phyloP scores from a whole-genome alignment of 192 early-diverging fungal species.

The Chytriomyces sp. region DNA sequence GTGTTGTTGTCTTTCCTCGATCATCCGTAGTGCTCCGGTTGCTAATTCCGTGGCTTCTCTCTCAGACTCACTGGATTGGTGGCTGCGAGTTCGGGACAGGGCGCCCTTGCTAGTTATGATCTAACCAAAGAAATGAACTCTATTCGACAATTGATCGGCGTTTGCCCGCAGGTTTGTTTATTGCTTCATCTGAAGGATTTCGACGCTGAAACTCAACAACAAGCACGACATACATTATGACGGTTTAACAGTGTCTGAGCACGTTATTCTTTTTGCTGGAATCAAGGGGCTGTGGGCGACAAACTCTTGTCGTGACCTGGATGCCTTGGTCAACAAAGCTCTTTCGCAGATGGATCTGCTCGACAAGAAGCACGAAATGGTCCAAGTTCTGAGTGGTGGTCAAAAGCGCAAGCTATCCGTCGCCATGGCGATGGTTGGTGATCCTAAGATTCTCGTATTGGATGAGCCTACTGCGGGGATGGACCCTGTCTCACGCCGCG shows the following conservation, averaged over 20 bases:
- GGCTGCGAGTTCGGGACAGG: conserved; percentile 57
- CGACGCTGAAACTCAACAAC: neutral
- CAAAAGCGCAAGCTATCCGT: conserved; percentile 69
- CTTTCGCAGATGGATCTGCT: conserved; percentile 38
- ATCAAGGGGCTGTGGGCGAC: conserved; percentile 60
- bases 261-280: conserved; percentile 62
- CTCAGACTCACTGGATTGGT: conserved; percentile 64
- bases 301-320: conserved; percentile 41
- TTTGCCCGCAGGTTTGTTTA: conserved; percentile 67
- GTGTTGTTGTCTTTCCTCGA: conserved; percentile 1
- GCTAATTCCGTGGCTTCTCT: neutral
- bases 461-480: conserved; percentile 64
- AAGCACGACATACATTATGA: conserved; percentile 68
- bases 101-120: conserved; percentile 57
- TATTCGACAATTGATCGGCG: conserved; percentile 66
- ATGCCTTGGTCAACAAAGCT: conserved; percentile 46
- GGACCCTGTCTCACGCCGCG: conserved; percentile 65
- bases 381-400: conserved; percentile 43
- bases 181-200: neutral
- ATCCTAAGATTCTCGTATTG: conserved; percentile 65
- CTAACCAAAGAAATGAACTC: conserved; percentile 49
- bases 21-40: neutral
- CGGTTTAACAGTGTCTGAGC: conserved; percentile 66
- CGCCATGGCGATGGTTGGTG: conserved; percentile 64
- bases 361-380: conserved; percentile 17